Evolutionary conservation across 2,329 filamentous ascomycete species (phyloP), one percentile per base, ranked within the genome.

Genomic region (Rhinocladiella mackenziei): DNA sequence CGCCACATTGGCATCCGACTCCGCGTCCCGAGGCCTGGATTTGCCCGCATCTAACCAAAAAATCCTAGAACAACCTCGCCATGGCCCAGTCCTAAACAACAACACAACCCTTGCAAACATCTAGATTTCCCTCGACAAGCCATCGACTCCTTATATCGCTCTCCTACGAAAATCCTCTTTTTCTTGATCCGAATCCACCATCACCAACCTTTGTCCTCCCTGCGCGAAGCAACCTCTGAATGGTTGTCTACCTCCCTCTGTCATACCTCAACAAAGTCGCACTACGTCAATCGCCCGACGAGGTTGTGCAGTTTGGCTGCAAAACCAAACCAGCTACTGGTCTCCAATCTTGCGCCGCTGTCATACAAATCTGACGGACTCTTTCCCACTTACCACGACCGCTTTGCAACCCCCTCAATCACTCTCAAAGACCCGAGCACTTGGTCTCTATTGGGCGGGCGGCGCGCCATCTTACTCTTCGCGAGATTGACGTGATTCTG

Each of bases 241-340:
- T 30, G 26, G 39, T 39, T 35, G 39, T 19, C 38, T 34, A 25
- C 44, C 45, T n/a, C n/a, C n/a, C n/a, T 44, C 35, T 48, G 48
- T 51, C 42, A 48, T 44, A 52, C 50, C 29, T 17, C 3, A 17
- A 17, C 26, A n/a, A 43, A 6, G 50, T 52, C 50, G 50, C 42
- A 49, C 50, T 20, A 22, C 41, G 13, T 41, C 20, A 26, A 14
- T 49, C 29, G 15, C 33, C n/a, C 29, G 15, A 38, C 19, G 31
- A 37, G 26, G 9, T 33, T 18, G 25, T 29, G 26, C 20, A 19
- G 28, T 20, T 29, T 35, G 39, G 28, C 31, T 28, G 30, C 7
- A 7, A 33, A 42, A 23, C 23, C 13, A 31, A 31, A 7, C 36
- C 26, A 20, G 11, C 23, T 35, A 18, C 15, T 29, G 31, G 18